Evolutionary conservation across 805 yeast genomes (phyloP).

Genomic region (Starmerella khaoyaiensis): DNA sequence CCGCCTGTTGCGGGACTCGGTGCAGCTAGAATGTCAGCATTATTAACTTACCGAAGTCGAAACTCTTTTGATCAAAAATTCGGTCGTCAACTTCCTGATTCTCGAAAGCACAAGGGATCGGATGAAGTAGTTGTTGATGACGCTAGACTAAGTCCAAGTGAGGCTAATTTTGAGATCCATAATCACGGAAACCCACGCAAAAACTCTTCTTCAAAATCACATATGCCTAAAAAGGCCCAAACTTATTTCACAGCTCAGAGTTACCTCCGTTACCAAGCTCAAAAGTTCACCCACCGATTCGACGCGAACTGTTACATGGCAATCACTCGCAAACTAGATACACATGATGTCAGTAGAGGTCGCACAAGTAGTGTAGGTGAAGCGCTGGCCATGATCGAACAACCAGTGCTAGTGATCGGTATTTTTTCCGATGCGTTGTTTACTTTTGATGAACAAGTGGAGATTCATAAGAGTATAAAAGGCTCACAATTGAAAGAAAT

Average conservation of each 20-base stretch:
- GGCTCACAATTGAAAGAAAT: conserved; percentile 55
- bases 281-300: conserved; percentile 74
- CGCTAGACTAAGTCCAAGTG: conserved; percentile 25
- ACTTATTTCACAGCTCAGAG: conserved; percentile 88
- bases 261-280: conserved; percentile 86
- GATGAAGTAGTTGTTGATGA: conserved; percentile 22
- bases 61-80: conserved; percentile 84
- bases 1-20: conserved; percentile 80
- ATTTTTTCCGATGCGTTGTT: conserved; percentile 85
- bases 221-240: conserved; percentile 28
- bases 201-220: conserved; percentile 10
- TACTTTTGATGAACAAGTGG: conserved; percentile 82
- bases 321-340: conserved; percentile 82
- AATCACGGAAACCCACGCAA: conserved; percentile 55
- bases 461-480: conserved; percentile 62
- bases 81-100: conserved; percentile 66
- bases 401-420: conserved; percentile 78
- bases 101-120: conserved; percentile 29
- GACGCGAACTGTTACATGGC: conserved; percentile 96
- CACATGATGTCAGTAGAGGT: conserved; percentile 85
- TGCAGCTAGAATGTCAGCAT: conserved; percentile 96
- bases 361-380: conserved; percentile 38
- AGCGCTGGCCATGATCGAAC: conserved; percentile 47
- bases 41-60: conserved; percentile 82
- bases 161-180: conserved; percentile 72